These are phyloP conservation scores for Drechslerella dactyloides DNA, from an alignment of 2,329 filamentous ascomycete species.

Conservation along the genomic window DNA sequence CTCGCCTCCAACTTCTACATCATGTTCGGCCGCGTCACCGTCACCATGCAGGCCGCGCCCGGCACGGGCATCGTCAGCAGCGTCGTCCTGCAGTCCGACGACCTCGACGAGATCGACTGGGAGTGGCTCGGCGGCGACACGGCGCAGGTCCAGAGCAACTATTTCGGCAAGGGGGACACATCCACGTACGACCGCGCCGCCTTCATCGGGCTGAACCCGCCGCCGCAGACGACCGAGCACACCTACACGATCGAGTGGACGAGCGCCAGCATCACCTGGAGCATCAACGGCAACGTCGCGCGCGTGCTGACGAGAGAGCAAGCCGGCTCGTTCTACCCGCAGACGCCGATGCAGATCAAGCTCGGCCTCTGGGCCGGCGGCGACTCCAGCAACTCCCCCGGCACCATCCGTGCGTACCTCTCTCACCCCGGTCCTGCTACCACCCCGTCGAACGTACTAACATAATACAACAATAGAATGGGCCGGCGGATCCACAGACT, in stretches of 20 bases:
- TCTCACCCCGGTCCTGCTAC: conserved; percentile 5
- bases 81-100: conserved; percentile 86
- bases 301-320: conserved; percentile 76
- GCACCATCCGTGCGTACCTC: conserved; percentile 70
- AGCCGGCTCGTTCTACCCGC: conserved; percentile 69
- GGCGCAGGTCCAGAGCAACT: conserved; percentile 89
- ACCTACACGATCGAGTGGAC: conserved; percentile 96
- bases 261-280: conserved; percentile 81
- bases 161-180: conserved; percentile 91
- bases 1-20: conserved; percentile 94
- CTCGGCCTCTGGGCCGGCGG: conserved; percentile 92
- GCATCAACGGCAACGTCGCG: conserved; percentile 77
- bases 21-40: conserved; percentile 94
- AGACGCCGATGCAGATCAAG: conserved; percentile 93
- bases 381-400: conserved; percentile 76
- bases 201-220: conserved; percentile 72
- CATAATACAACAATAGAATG: conserved; percentile 64
- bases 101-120: conserved; percentile 94
- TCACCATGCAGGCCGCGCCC: conserved; percentile 82
- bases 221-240: conserved; percentile 78
- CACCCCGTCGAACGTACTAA: conserved; percentile 11
- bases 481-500: conserved; percentile 86
- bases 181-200: conserved; percentile 85
- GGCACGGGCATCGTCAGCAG: conserved; percentile 93
- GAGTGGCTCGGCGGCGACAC: conserved; percentile 87